Conservation (phyloP, 805 yeast species). For the Clavispora santaluciae region DNA sequence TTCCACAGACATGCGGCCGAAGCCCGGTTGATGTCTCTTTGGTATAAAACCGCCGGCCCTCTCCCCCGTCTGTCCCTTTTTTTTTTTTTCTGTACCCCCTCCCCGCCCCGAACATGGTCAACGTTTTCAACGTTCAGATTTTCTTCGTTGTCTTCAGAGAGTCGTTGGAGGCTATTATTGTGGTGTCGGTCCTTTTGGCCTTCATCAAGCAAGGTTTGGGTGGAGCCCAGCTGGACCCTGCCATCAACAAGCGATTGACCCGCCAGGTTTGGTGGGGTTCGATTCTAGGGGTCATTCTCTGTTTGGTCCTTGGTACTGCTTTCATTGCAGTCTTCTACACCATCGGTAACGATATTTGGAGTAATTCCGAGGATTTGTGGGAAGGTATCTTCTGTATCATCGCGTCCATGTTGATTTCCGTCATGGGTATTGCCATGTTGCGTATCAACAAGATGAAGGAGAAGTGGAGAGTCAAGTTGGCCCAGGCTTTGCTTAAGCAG, state of each 20-base stretch:
- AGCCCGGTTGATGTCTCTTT: background rate
- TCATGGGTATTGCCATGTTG: slow-evolving; percentile 96
- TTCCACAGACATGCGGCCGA: background rate
- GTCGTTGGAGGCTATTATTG: slow-evolving; percentile 85
- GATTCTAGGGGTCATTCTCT: slow-evolving; percentile 62
- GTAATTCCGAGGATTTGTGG: slow-evolving; percentile 88
- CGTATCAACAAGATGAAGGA: slow-evolving; percentile 94
- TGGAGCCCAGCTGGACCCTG: slow-evolving; percentile 36
- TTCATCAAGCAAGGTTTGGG: slow-evolving; percentile 89
- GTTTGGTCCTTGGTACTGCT: slow-evolving; percentile 84
- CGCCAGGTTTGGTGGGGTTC: slow-evolving; percentile 89
- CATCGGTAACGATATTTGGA: slow-evolving; percentile 77
- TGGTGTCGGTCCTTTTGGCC: slow-evolving; percentile 86
- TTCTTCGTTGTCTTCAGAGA: slow-evolving; percentile 93
- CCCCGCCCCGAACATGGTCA: slow-evolving; percentile 28
- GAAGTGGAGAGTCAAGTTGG: slow-evolving; percentile 95
- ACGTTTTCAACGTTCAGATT: slow-evolving; percentile 67
- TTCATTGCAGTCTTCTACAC: slow-evolving; percentile 92
- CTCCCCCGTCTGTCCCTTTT: too few relatives aligned
- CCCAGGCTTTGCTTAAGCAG: slow-evolving; percentile 65
- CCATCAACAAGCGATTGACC: slow-evolving; percentile 55
- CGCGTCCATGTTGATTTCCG: slow-evolving; percentile 82
- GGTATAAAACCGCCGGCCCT: too few relatives aligned
- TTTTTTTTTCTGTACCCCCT: background rate
- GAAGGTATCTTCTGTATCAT: slow-evolving; percentile 92